Evolutionary conservation across 2,329 filamentous ascomycete species (phyloP).

Genomic region (Gaeumannomyces sp.): DNA sequence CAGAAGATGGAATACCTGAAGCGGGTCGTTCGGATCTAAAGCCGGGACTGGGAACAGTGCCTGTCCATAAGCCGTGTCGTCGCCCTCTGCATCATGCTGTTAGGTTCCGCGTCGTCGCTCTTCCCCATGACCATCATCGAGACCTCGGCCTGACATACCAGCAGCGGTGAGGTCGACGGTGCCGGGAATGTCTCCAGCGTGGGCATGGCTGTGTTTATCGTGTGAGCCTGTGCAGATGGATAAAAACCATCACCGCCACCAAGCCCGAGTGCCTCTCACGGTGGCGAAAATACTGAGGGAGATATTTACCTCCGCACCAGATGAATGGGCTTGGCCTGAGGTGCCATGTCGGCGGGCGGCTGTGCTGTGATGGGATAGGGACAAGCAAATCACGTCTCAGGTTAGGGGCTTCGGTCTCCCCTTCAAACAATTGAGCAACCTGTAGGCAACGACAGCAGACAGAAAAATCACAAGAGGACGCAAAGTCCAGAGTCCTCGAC

Average conservation of each 20-base stretch:
- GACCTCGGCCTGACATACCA: constrained; percentile 18
- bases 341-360: neutral
- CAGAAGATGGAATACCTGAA: constrained; percentile 32
- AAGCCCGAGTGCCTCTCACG: neutral
- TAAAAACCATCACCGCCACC: neutral
- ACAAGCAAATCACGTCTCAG: neutral
- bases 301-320: constrained; percentile 6
- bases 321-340: neutral
- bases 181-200: constrained; percentile 21
- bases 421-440: too few relatives aligned
- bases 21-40: constrained; percentile 54
- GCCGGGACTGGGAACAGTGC: constrained; percentile 55
- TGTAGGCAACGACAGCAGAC: neutral
- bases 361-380: neutral
- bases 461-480: neutral
- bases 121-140: neutral
- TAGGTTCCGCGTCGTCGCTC: neutral
- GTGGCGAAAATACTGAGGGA: neutral
- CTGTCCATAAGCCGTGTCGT: constrained; percentile 54
- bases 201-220: constrained; percentile 18
- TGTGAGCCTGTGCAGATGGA: neutral
- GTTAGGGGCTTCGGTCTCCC: neutral
- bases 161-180: constrained; percentile 25
- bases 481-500: neutral
- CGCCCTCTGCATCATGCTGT: constrained; percentile 36